Conservation (phyloP, 2,329 filamentous ascomycete genomes). For the Pseudomassariella vexata region DNA sequence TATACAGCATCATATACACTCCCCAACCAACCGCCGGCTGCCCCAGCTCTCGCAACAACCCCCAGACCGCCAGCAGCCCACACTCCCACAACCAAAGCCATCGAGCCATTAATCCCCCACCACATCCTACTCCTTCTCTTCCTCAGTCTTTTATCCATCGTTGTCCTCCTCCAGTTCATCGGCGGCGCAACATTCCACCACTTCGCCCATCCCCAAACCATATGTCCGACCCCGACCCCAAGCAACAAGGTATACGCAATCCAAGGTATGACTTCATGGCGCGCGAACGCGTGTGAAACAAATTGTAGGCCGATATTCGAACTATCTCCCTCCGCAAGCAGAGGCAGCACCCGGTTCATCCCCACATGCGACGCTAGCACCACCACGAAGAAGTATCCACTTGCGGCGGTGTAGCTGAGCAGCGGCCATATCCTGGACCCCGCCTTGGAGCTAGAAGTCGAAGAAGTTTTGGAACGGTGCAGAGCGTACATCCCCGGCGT, state of each 20-base stretch:
- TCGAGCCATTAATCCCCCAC: slow-evolving; percentile 64
- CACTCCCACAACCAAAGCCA: slow-evolving; percentile 50
- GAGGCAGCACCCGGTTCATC: slow-evolving; percentile 70
- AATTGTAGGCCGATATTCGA: slow-evolving; percentile 81
- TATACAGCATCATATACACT: slow-evolving; percentile 73
- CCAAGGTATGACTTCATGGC: slow-evolving; percentile 61
- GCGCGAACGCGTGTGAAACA: slow-evolving; percentile 78
- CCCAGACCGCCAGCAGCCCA: slow-evolving; percentile 82
- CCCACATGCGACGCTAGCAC: slow-evolving; percentile 67
- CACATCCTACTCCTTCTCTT: slow-evolving; percentile 58
- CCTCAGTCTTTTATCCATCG: slow-evolving; percentile 44
- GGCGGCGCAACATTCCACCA: slow-evolving; percentile 66
- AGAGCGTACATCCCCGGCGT: slow-evolving; percentile 44
- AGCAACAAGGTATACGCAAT: slow-evolving; percentile 65
- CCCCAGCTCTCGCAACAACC: slow-evolving; percentile 67
- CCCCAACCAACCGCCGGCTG: slow-evolving; percentile 71
- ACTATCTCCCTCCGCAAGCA: slow-evolving; percentile 74
- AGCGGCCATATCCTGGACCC: slow-evolving; percentile 55
- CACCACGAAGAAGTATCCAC: slow-evolving; percentile 66
- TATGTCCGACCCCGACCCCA: slow-evolving; percentile 64
- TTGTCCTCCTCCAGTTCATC: slow-evolving; percentile 41
- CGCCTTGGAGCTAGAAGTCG: slow-evolving; percentile 15
- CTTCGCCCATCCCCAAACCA: slow-evolving; percentile 78
- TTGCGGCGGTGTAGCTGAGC: slow-evolving; percentile 61
- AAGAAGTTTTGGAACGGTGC: slow-evolving; percentile 25